Percentiles rank a stretch among this genome's conserved stretches.
Evolutionary conservation across 192 early-diverging fungal genomes (phyloP).

Genomic region (Coemansia sp.): DNA sequence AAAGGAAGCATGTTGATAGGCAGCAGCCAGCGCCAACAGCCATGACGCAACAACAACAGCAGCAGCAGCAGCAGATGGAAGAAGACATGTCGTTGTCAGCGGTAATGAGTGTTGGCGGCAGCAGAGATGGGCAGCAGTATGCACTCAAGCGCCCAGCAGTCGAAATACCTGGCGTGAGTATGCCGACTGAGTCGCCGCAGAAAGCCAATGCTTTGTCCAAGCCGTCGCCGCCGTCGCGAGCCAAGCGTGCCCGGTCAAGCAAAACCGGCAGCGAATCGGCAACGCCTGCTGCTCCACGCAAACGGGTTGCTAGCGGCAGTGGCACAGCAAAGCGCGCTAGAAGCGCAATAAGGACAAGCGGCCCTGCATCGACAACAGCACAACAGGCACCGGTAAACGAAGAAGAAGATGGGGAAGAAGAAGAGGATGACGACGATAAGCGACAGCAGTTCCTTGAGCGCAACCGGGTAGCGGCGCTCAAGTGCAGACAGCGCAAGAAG

Average conservation of each 20-base stretch:
- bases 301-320: background rate
- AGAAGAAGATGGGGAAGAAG: background rate
- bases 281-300: background rate
- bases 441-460: slow-evolving; percentile 82
- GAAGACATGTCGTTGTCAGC: background rate
- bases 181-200: background rate
- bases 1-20: background rate
- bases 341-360: background rate
- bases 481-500: slow-evolving; percentile 93
- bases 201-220: too few species aligned
- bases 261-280: background rate
- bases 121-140: background rate
- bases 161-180: background rate
- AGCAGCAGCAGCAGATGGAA: background rate
- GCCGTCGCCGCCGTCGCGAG: slow-evolving; percentile 9
- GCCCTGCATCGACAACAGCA: background rate
- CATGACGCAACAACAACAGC: too few species aligned
- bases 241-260: slow-evolving; percentile 21
- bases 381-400: background rate
- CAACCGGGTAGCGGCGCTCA: slow-evolving; percentile 84
- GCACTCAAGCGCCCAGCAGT: background rate
- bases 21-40: too few species aligned
- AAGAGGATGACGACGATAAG: slow-evolving; percentile 64
- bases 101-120: background rate
- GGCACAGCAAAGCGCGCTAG: background rate